A percentile compares a stretch with the other conserved stretches of the same genome.
Evolutionary conservation across 148 eudicot genomes (phyloP).

Genomic region (Vaccinium darrowii): DNA sequence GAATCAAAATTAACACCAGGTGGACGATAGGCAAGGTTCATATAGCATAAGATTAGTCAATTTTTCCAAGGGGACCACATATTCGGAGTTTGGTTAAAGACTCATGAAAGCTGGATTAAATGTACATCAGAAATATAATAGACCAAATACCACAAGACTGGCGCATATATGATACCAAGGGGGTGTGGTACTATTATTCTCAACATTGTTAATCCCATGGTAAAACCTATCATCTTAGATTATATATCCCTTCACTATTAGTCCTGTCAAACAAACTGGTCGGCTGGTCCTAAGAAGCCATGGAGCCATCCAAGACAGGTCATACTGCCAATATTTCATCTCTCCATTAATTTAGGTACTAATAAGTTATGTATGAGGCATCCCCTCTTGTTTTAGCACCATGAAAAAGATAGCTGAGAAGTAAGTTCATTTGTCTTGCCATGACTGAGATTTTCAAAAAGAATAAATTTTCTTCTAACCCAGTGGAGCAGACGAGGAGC

Average conservation of each 20-base stretch:
- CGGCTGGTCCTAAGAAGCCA: neutral
- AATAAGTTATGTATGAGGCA: neutral
- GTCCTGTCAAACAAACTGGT: neutral
- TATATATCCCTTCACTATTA: neutral
- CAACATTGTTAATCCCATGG: neutral
- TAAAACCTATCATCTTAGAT: neutral
- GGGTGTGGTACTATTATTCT: neutral
- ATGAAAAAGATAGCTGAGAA: neutral
- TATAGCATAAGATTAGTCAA: neutral
- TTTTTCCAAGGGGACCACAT: neutral
- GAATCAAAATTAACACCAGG: neutral
- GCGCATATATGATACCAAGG: neutral
- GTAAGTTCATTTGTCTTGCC: neutral
- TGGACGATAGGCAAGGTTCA: neutral
- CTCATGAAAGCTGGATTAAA: too few relatives aligned
- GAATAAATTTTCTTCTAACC: neutral
- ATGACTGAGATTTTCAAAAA: neutral
- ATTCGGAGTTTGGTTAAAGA: neutral
- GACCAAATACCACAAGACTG: neutral
- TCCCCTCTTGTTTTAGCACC: neutral
- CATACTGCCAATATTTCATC: neutral
- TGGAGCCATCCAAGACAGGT: neutral
- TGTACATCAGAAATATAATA: neutral
- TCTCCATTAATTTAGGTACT: neutral
- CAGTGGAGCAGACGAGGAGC: neutral